phyloP scores from a whole-genome alignment of 2,329 filamentous ascomycete genomes.

The Zymoseptoria ardabiliae region DNA sequence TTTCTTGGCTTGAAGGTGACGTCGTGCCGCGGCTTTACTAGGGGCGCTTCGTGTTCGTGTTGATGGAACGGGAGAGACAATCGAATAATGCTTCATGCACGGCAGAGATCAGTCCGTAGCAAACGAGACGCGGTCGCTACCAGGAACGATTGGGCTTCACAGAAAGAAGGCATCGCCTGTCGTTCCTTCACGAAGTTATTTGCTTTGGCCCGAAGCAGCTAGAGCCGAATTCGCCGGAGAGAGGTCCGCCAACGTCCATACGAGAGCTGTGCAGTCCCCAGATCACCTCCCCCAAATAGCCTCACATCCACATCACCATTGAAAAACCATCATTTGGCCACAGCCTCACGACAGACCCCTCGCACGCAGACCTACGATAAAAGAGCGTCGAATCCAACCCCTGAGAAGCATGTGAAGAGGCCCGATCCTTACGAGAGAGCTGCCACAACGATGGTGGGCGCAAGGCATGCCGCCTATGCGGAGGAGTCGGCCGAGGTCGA shows the following conservation, averaged over 20 bases:
- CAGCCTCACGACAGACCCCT: not conserved
- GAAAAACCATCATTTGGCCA: not conserved
- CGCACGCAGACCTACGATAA: not conserved
- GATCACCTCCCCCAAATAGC: no score
- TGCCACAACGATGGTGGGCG: slow-evolving; percentile 42
- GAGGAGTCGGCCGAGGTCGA: slow-evolving; percentile 63
- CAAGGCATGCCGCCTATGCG: slow-evolving; percentile 51
- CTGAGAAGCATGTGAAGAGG: not conserved
- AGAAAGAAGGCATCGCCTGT: not conserved
- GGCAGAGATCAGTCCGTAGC: not conserved
- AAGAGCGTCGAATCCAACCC: not conserved
- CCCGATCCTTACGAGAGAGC: not conserved
- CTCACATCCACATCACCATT: not conserved
- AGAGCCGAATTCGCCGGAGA: not conserved
- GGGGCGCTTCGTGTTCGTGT: not conserved
- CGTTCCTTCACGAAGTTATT: not conserved
- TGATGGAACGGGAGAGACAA: not conserved
- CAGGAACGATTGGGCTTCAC: not conserved
- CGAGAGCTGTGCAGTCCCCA: not conserved
- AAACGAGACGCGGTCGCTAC: not conserved
- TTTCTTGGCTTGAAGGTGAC: not conserved
- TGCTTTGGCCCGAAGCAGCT: no score
- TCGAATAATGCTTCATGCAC: not conserved
- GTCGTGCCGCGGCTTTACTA: not conserved
- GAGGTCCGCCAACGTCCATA: not conserved